Conservation (phyloP, 2,329 filamentous ascomycete genomes). For the Rhinocladiella similis region DNA sequence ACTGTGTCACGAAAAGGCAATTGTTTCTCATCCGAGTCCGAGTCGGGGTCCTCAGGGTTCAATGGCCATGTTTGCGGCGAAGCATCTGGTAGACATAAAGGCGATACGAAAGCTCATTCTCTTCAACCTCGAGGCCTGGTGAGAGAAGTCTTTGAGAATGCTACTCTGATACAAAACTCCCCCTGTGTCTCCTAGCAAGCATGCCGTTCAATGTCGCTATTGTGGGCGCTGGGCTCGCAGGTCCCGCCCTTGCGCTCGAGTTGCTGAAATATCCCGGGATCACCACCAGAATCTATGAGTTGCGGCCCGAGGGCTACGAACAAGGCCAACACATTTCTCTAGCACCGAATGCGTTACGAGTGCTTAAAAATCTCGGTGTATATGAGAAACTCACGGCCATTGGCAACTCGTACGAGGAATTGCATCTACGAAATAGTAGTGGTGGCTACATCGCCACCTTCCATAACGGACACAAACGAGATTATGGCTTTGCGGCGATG, state of each 20-base stretch:
- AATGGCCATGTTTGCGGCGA: no score
- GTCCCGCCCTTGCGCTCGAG: conserved; percentile 5
- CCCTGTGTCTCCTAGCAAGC: no score
- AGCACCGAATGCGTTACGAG: conserved; percentile 32
- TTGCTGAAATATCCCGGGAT: conserved; percentile 10
- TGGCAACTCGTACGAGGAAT: conserved; percentile 22
- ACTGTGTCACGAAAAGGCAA: no score
- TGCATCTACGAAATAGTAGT: conserved; percentile 29
- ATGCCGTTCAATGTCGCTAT: conserved; percentile 4
- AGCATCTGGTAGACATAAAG: no score
- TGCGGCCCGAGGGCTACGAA: conserved; percentile 31
- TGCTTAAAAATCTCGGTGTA: conserved; percentile 32
- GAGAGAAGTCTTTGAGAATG: no score
- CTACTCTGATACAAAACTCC: no score
- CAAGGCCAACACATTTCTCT: conserved; percentile 35
- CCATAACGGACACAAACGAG: conserved; percentile 19
- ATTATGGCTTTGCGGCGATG: conserved; percentile 35
- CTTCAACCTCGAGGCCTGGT: no score
- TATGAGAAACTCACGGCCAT: conserved; percentile 27
- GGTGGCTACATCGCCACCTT: background rate
- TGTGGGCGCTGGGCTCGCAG: conserved; percentile 2
- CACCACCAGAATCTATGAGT: conserved; percentile 31
- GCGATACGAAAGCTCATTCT: no score
- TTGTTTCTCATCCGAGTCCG: no score
- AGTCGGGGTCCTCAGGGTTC: no score